A percentile compares a stretch with the other conserved stretches of the same genome.
These are phyloP conservation scores for Mycena crocata DNA, from an alignment of 768 basidiomycete genomes.

Conservation along the genomic window DNA sequence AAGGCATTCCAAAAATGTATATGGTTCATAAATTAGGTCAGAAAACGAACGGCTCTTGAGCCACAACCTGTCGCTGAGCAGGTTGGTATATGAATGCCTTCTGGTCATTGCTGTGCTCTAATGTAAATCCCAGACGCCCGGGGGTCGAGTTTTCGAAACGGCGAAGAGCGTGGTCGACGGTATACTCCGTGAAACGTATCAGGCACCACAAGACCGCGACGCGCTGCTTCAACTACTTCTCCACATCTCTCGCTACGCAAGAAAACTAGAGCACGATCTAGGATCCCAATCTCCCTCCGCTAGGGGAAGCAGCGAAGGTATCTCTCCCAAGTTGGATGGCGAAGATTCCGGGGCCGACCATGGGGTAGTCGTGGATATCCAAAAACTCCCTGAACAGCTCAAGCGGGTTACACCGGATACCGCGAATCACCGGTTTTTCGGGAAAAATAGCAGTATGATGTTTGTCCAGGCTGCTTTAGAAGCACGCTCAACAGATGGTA, in stretches of 20 bases:
- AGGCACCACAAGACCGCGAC: constrained; percentile 18
- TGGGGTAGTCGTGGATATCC: constrained; percentile 12
- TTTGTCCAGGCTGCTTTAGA: constrained; percentile 14
- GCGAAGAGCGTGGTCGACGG: constrained; percentile 20
- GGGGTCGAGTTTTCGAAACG: background rate
- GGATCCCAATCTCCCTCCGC: constrained; percentile 17
- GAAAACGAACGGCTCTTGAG: constrained; percentile 9
- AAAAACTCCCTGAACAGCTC: constrained; percentile 25
- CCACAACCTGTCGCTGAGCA: background rate
- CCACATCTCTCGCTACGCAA: constrained; percentile 27
- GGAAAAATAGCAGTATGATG: constrained; percentile 22
- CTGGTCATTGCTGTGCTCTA: background rate
- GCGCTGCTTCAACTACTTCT: constrained; percentile 22
- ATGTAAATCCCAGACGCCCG: background rate
- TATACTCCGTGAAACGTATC: constrained; percentile 11
- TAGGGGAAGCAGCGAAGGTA: background rate
- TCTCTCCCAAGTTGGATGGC: constrained; percentile 2
- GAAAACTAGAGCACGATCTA: constrained; percentile 18
- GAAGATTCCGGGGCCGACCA: constrained; percentile 1
- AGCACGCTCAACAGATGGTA: background rate
- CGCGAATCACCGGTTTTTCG: constrained; percentile 20
- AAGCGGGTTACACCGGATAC: constrained; percentile 9
- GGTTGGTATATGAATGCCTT: background rate
- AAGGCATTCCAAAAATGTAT: background rate
- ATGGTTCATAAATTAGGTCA: background rate